phyloP scores from a whole-genome alignment of 2,329 filamentous ascomycete genomes.

The Diaporthe batatas region DNA sequence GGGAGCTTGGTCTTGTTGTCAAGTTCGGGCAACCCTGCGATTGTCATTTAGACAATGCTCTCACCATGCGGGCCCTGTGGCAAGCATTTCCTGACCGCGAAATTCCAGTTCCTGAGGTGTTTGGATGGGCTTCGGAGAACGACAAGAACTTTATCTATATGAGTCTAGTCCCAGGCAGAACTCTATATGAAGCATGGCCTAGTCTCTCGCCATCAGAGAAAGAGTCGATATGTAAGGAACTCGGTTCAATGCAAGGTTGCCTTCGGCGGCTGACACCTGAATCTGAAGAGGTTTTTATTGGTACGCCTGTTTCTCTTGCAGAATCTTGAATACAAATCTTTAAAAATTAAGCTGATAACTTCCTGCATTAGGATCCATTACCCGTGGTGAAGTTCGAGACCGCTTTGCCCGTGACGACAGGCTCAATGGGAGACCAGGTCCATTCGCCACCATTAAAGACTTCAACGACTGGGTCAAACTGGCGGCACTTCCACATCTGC shows the following conservation, averaged over 20 bases:
- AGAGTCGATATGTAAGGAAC: not conserved
- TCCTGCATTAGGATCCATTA: slow-evolving; percentile 8
- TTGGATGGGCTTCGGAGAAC: not conserved
- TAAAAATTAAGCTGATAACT: not conserved
- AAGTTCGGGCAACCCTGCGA: not conserved
- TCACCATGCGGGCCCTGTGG: slow-evolving; percentile 7
- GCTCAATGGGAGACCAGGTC: not conserved
- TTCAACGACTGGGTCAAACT: slow-evolving; percentile 20
- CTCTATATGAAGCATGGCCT: not conserved
- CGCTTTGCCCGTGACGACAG: not conserved
- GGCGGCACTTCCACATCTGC: not conserved
- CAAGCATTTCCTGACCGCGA: not conserved
- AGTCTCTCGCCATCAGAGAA: not conserved
- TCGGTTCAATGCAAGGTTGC: not conserved
- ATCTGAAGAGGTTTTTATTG: slow-evolving; percentile 2
- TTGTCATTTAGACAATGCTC: slow-evolving; percentile 1
- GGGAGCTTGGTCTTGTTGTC: slow-evolving; percentile 1
- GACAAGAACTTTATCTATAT: slow-evolving; percentile 14
- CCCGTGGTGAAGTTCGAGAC: not conserved
- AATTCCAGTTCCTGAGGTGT: not conserved
- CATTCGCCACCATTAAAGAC: not conserved
- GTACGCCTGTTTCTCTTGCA: not conserved
- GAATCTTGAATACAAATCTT: not conserved
- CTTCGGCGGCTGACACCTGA: slow-evolving; percentile 5
- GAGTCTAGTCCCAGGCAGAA: not conserved